Base-by-base conservation (phyloP, 345 rosid genomes). In the Salix exigua region DNA sequence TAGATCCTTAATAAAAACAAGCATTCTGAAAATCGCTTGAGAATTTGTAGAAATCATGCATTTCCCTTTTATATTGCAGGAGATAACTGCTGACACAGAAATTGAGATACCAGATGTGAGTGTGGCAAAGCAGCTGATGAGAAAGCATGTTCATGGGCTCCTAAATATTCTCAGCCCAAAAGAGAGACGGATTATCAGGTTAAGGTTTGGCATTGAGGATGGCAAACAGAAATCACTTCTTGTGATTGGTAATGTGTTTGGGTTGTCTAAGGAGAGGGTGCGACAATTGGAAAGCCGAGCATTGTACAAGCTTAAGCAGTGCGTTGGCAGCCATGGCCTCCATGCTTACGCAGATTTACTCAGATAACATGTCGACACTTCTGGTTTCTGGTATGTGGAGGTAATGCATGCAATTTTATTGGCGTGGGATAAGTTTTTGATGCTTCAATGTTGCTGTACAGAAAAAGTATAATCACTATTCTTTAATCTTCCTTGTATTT, bases 271-370 rank as follows among this genome's bases (percentile, higher is more conserved):
- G 84, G 97, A 95, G 79, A 83, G 97, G 77, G 93, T 90, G 50
- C 80, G 99, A 67, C 96, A 95, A 69, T 78, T 95, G 77, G 96
- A 93, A 84, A 87, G 82, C 87, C 80, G 90, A 66, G 96, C 97
- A 25, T 60, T 90, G 66, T 82, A 87, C 83, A 91, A 90, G 87
- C 93, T 93, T 69, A 90, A 87, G 87, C 89, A 89, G 69, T 76
- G 88, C 86, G 83, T 89, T 33, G 80, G 17, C 44, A 82, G 79
- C 75, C 90, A 93, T 53, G 97, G 91, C 26, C 84, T 88, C 42
- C 73, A 78, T 69, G 97, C 90, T 2, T 91, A 91, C 74, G 76
- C 80, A 68, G 89, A 88, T 68, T 81, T 95, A 82, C 87, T 91
- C 81, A 77, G 88, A 63, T 90, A 87, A 0, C 4, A 53, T 6